Evolutionary conservation across 2,329 filamentous ascomycete genomes (phyloP).

Genomic region (Aspergillus oerlinghausenensis): DNA sequence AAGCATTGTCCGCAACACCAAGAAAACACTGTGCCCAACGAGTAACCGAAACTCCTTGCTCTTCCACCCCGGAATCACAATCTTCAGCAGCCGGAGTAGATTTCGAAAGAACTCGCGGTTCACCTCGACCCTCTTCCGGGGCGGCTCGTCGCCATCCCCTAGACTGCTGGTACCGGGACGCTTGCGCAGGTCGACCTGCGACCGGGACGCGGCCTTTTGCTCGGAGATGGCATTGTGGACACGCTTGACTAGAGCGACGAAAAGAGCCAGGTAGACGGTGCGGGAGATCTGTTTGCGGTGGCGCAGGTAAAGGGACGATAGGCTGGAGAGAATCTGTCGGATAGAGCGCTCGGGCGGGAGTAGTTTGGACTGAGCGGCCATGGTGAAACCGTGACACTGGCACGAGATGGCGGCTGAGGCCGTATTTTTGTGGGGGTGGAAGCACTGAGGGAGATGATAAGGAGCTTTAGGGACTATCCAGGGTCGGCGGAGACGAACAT

Average conservation of each 20-base stretch:
- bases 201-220: constrained; percentile 76
- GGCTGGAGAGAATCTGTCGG: constrained; percentile 59
- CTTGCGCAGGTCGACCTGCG: constrained; percentile 59
- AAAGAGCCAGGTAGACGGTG: constrained; percentile 75
- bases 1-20: constrained; percentile 84
- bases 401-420: constrained; percentile 8
- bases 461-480: constrained; percentile 13
- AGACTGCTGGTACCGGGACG: constrained; percentile 44
- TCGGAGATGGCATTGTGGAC: constrained; percentile 88
- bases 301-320: constrained; percentile 69
- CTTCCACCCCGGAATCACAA: constrained; percentile 85
- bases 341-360: constrained; percentile 60
- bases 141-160: constrained; percentile 27
- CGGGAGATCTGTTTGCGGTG: constrained; percentile 80
- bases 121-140: constrained; percentile 78
- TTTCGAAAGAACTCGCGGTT: constrained; percentile 83
- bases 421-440: neutral
- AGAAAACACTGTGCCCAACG: constrained; percentile 86
- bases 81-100: constrained; percentile 70
- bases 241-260: constrained; percentile 76
- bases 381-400: constrained; percentile 31
- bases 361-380: constrained; percentile 74
- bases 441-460: neutral
- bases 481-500: constrained; percentile 19
- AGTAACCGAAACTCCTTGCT: constrained; percentile 84